phyloP scores from a whole-genome alignment of 2,329 filamentous ascomycete genomes.

The Fusarium sp. region DNA sequence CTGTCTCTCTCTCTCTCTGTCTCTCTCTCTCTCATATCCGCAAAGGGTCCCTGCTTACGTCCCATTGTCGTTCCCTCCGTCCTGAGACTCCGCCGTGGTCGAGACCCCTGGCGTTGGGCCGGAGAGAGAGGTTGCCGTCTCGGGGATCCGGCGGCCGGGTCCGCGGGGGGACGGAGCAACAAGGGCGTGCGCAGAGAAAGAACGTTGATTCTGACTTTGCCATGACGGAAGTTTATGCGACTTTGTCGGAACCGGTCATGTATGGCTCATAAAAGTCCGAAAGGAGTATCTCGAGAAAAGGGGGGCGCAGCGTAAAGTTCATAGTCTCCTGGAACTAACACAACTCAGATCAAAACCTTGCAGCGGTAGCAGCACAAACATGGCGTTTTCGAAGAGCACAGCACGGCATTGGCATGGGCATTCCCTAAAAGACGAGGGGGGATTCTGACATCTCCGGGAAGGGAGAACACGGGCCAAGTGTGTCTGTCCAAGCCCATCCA shows the following conservation, averaged over 20 bases:
- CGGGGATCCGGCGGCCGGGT: slow-evolving; percentile 9
- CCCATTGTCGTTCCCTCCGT: not conserved
- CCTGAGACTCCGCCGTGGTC: not conserved
- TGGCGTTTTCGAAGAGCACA: slow-evolving; percentile 23
- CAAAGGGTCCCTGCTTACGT: not conserved
- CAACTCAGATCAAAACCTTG: slow-evolving; percentile 8
- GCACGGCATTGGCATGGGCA: slow-evolving; percentile 14
- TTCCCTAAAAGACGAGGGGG: slow-evolving; percentile 9
- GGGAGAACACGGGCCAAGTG: not conserved
- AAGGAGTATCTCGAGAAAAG: not conserved
- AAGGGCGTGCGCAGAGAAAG: not conserved
- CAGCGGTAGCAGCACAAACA: not conserved
- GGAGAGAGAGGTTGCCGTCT: not conserved
- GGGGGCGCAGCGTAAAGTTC: not conserved
- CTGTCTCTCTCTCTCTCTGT: no score
- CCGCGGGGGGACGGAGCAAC: not conserved
- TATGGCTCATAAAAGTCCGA: not conserved
- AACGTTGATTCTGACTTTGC: slow-evolving; percentile 6
- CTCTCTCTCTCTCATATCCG: not conserved
- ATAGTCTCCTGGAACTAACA: slow-evolving; percentile 9
- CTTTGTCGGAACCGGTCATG: not conserved
- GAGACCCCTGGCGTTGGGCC: not conserved
- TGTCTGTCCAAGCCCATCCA: not conserved
- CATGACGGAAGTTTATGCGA: slow-evolving; percentile 1
- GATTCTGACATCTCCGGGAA: not conserved